A percentile compares a stretch with the other conserved stretches of the same genome.
Evolutionary conservation across 2,329 filamentous ascomycete species (phyloP).

Genomic region (Colletotrichum sp.): DNA sequence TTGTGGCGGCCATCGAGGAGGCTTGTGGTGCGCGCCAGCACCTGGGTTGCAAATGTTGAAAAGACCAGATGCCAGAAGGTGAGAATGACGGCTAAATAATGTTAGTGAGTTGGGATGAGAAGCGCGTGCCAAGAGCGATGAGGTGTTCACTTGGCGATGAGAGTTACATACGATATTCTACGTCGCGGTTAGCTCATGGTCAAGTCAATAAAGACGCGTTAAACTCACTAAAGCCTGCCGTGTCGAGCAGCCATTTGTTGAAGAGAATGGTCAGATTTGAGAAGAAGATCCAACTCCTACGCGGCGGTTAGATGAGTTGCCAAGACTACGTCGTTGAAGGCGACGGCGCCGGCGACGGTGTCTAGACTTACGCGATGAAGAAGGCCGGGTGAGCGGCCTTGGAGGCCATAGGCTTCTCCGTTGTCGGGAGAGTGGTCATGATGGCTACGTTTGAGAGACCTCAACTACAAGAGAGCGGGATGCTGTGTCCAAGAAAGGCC

Average conservation of each 20-base stretch:
- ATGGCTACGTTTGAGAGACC: background rate
- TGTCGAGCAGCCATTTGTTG: slow-evolving; percentile 89
- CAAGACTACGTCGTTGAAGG: background rate
- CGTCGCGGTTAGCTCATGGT: slow-evolving; percentile 21
- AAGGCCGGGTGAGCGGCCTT: slow-evolving; percentile 26
- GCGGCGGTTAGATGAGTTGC: background rate
- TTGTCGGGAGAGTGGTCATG: slow-evolving; percentile 21
- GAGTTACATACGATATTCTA: slow-evolving; percentile 49
- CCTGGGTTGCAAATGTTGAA: slow-evolving; percentile 68
- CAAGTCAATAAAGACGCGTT: background rate
- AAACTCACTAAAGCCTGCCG: slow-evolving; percentile 72
- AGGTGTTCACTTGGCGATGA: background rate
- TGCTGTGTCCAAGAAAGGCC: slow-evolving; percentile 8
- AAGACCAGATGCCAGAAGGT: slow-evolving; percentile 74
- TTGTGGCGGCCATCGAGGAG: slow-evolving; percentile 68
- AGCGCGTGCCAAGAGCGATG: background rate
- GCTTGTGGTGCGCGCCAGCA: slow-evolving; percentile 67
- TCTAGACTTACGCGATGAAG: slow-evolving; percentile 36
- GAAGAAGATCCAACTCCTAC: slow-evolving; percentile 78
- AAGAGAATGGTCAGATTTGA: slow-evolving; percentile 88
- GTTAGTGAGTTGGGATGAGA: background rate
- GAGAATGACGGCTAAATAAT: slow-evolving; percentile 55
- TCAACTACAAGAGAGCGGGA: background rate
- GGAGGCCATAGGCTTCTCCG: slow-evolving; percentile 25
- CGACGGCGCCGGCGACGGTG: background rate